Percentiles rank a stretch among this genome's conserved stretches.
These are phyloP conservation scores for Arctium lappa DNA, from an alignment of 129 eudicot species.

Conservation along the genomic window DNA sequence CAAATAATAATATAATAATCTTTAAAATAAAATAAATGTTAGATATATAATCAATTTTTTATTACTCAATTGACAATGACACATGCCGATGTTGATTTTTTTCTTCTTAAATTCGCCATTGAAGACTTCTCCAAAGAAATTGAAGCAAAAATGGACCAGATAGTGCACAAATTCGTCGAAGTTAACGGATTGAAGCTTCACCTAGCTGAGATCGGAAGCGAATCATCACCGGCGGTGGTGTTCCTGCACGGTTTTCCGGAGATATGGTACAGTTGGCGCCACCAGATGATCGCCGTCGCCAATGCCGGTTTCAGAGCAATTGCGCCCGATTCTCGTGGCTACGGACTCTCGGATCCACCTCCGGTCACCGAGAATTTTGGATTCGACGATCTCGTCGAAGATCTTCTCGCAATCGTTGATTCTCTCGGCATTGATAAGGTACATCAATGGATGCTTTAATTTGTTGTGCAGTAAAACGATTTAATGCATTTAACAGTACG, in stretches of 20 bases:
- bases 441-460: not conserved
- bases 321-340: constrained; percentile 31
- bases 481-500: not conserved
- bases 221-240: constrained; percentile 33
- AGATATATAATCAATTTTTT: too few relatives aligned
- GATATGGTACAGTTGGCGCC: constrained; percentile 58
- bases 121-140: not conserved
- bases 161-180: constrained; percentile 9
- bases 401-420: constrained; percentile 35
- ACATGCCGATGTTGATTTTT: not conserved
- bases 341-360: constrained; percentile 43
- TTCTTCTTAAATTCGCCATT: not conserved
- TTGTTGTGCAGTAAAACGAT: not conserved
- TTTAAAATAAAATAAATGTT: too few relatives aligned
- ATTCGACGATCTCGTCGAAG: constrained; percentile 30
- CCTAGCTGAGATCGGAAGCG: constrained; percentile 24
- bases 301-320: constrained; percentile 30
- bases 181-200: constrained; percentile 23
- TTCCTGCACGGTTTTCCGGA: constrained; percentile 57
- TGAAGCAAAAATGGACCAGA: constrained; percentile 14
- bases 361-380: constrained; percentile 13
- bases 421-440: constrained; percentile 24
- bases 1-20: too few relatives aligned
- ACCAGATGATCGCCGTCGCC: constrained; percentile 51
- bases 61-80: too few relatives aligned